Evolutionary conservation across 495 filamentous ascomycete genomes (phyloP).

Genomic region (Amorphotheca resinae): DNA sequence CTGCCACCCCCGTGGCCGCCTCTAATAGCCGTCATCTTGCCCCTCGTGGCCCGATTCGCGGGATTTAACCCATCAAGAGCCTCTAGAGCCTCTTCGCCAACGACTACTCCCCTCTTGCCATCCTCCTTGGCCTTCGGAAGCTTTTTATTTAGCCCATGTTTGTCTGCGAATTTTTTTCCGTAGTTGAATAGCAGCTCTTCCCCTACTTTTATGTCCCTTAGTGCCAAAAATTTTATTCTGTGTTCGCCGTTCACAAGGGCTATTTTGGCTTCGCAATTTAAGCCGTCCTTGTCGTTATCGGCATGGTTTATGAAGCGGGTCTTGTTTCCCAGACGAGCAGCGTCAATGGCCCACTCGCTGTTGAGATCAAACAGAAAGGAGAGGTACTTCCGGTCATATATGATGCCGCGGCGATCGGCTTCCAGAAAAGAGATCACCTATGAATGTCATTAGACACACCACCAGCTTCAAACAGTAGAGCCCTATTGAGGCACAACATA

Average conservation of each 20-base stretch:
- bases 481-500: no score
- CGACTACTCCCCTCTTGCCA: constrained; percentile 13
- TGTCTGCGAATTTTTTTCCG: constrained; percentile 21
- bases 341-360: constrained; percentile 37
- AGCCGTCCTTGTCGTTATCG: constrained; percentile 23
- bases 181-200: constrained; percentile 54
- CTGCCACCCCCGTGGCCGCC: background rate
- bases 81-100: constrained; percentile 14
- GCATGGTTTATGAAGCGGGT: constrained; percentile 62
- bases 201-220: constrained; percentile 43
- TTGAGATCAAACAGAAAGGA: constrained; percentile 58
- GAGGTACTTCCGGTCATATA: constrained; percentile 46
- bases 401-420: constrained; percentile 48
- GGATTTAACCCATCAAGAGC: constrained; percentile 8
- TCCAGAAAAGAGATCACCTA: constrained; percentile 47
- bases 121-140: constrained; percentile 12
- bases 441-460: background rate
- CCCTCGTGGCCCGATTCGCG: background rate
- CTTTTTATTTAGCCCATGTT: constrained; percentile 20
- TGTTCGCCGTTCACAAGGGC: constrained; percentile 51
- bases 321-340: constrained; percentile 40
- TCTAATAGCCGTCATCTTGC: constrained; percentile 2
- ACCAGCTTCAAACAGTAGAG: no score
- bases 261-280: constrained; percentile 45
- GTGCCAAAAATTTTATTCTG: constrained; percentile 55